phyloP scores from a whole-genome alignment of 805 yeast species.

The Monosporozyma solicola region DNA sequence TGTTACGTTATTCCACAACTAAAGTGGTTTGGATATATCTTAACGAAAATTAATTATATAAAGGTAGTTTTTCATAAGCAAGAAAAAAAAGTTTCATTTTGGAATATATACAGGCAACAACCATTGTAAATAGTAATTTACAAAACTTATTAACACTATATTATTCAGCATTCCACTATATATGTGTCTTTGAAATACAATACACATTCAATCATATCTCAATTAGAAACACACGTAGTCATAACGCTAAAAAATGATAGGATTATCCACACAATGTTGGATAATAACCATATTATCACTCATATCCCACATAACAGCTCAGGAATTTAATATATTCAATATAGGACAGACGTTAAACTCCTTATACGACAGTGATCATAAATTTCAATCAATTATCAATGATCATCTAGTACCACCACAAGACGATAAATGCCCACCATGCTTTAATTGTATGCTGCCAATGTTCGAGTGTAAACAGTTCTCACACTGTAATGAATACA shows the following conservation, averaged over 20 bases:
- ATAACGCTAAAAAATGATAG: not conserved
- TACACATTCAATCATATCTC: not conserved
- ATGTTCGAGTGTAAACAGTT: slow-evolving; percentile 85
- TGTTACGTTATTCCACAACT: no score
- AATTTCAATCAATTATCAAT: not conserved
- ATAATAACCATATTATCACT: not conserved
- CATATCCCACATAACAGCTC: not conserved
- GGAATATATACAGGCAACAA: not conserved
- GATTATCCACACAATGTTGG: not conserved
- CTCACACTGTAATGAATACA: slow-evolving; percentile 76
- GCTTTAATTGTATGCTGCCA: slow-evolving; percentile 92
- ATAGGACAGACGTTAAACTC: not conserved
- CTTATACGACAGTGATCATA: not conserved
- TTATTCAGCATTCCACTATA: no score
- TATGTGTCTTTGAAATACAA: not conserved
- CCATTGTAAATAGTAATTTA: not conserved
- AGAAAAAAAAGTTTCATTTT: not conserved
- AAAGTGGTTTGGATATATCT: no score
- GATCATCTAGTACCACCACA: not conserved
- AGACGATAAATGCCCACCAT: slow-evolving; percentile 58
- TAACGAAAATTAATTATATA: not conserved
- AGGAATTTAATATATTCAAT: slow-evolving; percentile 1
- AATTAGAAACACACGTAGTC: no score
- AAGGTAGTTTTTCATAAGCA: not conserved
- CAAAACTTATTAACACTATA: no score